Evolutionary conservation across 495 filamentous ascomycete species (phyloP), one percentile per base, ranked within the genome.

Genomic region (Penicillium pancosmium): DNA sequence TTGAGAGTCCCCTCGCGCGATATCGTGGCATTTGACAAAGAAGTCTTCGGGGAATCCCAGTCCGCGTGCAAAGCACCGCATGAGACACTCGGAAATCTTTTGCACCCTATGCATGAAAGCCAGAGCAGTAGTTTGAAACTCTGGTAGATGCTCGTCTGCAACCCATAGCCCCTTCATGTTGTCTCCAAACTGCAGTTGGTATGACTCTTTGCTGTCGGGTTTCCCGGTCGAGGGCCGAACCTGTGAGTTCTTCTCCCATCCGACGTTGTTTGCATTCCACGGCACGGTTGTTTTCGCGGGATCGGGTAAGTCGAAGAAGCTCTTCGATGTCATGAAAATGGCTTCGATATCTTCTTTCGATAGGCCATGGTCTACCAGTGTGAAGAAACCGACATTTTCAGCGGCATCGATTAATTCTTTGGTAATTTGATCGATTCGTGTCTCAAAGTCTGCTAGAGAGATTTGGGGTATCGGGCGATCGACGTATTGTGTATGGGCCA

Each of bases 161-260:
- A 83, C 73, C 86, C 86, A 88, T 38, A 69, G 59, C 1, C 66
- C 72, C 18, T 68, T 64, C 76, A 84, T 83, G 55, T 77, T 76
- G 36, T 77, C 71, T 18, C 79, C 84, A 63, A 82, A 85, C 63
- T 88, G 84, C 57, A 89, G 67, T 62, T 86, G 84, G 59, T 86
- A 82, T 15, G 76, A 81, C 60, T 88, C 86, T 63, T 88, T 89
- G 53, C 75, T 79, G 64, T 89, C 86, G 5, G 82, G 76, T 8
- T 71, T 59, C 23, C 86, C 86, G 7, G 86, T 88, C 0, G 79
- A 83, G 5, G 84, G 86, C 1, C 85, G 78, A 11, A 88, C 70
- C 54, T 88, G 86, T 18, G 84, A 78, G 52, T 77, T 77, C 57
- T 80, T 78, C 68, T 88, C 85, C 86, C 86, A 88, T n/a, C 86